These are phyloP conservation scores for Solanum hybrid DNA, from an alignment of 305 asterid genomes.

Conservation along the genomic window DNA sequence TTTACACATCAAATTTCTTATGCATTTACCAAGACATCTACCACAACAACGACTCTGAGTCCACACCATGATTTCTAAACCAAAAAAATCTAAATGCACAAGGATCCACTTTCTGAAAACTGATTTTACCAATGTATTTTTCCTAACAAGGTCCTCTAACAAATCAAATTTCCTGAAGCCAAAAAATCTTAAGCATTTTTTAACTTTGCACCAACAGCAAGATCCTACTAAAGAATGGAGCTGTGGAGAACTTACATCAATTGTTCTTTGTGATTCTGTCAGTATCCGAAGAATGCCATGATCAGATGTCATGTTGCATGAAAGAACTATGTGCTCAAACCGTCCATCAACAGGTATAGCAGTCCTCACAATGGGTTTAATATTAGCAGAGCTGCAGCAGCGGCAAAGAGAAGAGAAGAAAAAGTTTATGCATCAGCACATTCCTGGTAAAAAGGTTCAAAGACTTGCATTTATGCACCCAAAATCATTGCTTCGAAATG, in stretches of 20 bases:
- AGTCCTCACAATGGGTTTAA: slow-evolving; percentile 69
- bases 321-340: slow-evolving; percentile 92
- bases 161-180: not conserved
- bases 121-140: not conserved
- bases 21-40: not conserved
- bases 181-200: not conserved
- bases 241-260: slow-evolving; percentile 49
- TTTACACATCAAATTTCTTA: not conserved
- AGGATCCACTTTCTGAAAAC: not conserved
- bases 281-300: slow-evolving; percentile 71
- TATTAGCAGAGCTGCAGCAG: slow-evolving; percentile 56
- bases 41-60: not conserved
- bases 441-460: not conserved
- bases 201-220: not conserved
- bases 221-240: not conserved
- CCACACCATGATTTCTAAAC: not conserved
- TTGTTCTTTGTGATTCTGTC: slow-evolving; percentile 66
- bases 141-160: not conserved
- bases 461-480: not conserved
- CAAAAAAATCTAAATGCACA: not conserved
- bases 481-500: not conserved
- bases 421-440: not conserved
- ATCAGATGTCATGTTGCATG: slow-evolving; percentile 75
- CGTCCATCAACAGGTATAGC: slow-evolving; percentile 99
- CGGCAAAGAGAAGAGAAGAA: slow-evolving; percentile 7